Evolutionary conservation across 192 early-diverging fungal species (phyloP).

Genomic region (Coemansia guatemalensis): DNA sequence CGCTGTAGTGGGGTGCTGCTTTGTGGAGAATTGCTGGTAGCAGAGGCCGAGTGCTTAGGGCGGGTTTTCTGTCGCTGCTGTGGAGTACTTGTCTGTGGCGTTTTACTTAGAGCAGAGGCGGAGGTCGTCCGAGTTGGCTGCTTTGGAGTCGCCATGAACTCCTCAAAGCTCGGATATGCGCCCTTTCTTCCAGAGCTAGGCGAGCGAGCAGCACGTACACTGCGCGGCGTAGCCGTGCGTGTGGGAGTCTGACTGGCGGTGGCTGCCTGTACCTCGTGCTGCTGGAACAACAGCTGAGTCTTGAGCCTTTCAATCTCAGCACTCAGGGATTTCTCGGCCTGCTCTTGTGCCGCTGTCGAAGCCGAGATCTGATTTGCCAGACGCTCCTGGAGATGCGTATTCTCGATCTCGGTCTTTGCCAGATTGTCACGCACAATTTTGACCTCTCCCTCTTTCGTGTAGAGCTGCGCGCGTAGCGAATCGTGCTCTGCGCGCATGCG

Average conservation of each 20-base stretch:
- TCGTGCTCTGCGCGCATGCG: slow-evolving; percentile 26
- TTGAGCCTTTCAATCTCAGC: slow-evolving; percentile 41
- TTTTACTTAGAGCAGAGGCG: not conserved
- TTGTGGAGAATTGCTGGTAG: no score
- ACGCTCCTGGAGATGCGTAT: slow-evolving; percentile 51
- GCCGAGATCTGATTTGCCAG: slow-evolving; percentile 34
- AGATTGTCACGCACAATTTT: slow-evolving; percentile 50
- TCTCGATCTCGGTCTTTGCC: slow-evolving; percentile 48
- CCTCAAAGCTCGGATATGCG: slow-evolving; percentile 30
- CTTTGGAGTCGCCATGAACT: slow-evolving; percentile 35
- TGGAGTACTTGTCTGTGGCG: not conserved
- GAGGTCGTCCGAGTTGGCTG: not conserved
- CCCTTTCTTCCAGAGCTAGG: not conserved
- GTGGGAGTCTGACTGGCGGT: slow-evolving; percentile 11
- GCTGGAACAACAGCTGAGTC: slow-evolving; percentile 40
- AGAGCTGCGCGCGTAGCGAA: slow-evolving; percentile 33
- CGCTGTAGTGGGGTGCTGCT: no score
- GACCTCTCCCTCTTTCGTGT: slow-evolving; percentile 51
- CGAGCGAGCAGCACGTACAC: not conserved
- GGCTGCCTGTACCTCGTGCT: slow-evolving; percentile 37
- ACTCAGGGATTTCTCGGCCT: slow-evolving; percentile 13
- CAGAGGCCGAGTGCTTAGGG: slow-evolving; percentile 3
- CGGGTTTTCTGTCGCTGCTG: not conserved
- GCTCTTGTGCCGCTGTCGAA: slow-evolving; percentile 4
- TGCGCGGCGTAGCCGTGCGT: slow-evolving; percentile 2